Conservation (phyloP, 2,329 filamentous ascomycete species). For the Thielaviopsis populi region DNA sequence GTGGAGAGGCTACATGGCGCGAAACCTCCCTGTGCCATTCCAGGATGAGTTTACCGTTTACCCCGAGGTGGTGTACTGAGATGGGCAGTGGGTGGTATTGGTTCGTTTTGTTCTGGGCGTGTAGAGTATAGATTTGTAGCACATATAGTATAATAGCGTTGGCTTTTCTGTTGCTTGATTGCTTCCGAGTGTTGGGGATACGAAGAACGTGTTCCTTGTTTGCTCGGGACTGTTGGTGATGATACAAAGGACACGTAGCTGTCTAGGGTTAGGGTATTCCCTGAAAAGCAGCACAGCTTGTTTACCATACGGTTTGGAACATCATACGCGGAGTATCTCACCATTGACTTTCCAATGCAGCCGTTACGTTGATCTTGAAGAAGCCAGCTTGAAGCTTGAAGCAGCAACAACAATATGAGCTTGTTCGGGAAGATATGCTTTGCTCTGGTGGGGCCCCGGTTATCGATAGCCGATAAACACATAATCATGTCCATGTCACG, state of each 20-base stretch:
- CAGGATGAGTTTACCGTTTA: slow-evolving; percentile 15
- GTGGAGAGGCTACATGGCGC: slow-evolving; percentile 37
- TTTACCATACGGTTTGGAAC: too few relatives aligned
- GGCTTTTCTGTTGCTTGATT: not conserved
- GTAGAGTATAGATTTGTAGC: not conserved
- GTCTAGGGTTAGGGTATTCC: too few relatives aligned
- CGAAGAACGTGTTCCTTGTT: too few relatives aligned
- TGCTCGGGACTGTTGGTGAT: too few relatives aligned
- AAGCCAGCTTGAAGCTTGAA: not conserved
- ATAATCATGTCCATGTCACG: not conserved
- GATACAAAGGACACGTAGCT: too few relatives aligned
- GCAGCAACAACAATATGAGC: not conserved
- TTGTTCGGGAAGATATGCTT: too few relatives aligned
- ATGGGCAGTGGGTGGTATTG: slow-evolving; percentile 2
- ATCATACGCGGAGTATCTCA: too few relatives aligned
- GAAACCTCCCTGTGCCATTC: slow-evolving; percentile 30
- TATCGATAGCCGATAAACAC: not conserved
- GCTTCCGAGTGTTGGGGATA: too few relatives aligned
- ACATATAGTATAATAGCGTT: not conserved
- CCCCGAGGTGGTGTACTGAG: not conserved
- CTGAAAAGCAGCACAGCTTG: too few relatives aligned
- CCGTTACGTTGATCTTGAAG: too few relatives aligned
- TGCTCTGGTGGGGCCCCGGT: not conserved
- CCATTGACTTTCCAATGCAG: too few relatives aligned
- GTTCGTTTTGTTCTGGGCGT: not conserved